Evolutionary conservation across 2,329 filamentous ascomycete genomes (phyloP), one percentile per base, ranked within the genome.

Genomic region (Neopestalotiopsis sp.): DNA sequence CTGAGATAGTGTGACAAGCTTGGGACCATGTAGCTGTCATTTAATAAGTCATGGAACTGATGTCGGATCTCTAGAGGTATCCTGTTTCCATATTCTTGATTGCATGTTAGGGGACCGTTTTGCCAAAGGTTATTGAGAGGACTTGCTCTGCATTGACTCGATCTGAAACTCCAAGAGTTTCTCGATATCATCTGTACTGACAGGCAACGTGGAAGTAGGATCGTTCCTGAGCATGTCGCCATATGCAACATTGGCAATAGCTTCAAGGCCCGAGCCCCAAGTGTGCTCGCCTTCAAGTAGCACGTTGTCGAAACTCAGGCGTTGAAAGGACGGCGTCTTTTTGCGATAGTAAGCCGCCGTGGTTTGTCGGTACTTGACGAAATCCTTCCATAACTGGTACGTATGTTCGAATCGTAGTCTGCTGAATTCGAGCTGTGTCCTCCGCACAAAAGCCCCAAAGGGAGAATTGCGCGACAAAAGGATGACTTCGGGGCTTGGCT

Each of bases 151-250:
- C 82, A 98, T 90, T 78, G 94, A 90, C 71, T 93, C 91, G 49
- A 98, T 91, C 76, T 97, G 95, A 74, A 96, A 97, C 73, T 97
- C 94, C 24, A 98, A 82, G 34, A 98, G 83, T 38, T 88, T 89
- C 77, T 97, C 93, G 7, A 96, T 85, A 76, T 97, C 94, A 73
- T 95, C 91, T 0, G 89, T 90, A 79, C 94, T 96, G 67, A 93
- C 85, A 2, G 85, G 80, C 17, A 86, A 71, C 1, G 81, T 80
- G 3, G 79, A 78, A 17, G 74, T 78, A 2, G 77, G 75, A 60
- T 84, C 81, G 5, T 82, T 81, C n/a, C 79, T 80, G 56, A 86
- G 79, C 81, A 87, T 84, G 67, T 85, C 84, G 4, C 85, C 86
- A 68, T 89, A 89, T 0, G 83, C 81, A 2, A 86, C 83, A 2